These are phyloP conservation scores for Leccinum ochraceum DNA, from an alignment of 768 basidiomycete genomes.

Conservation along the genomic window DNA sequence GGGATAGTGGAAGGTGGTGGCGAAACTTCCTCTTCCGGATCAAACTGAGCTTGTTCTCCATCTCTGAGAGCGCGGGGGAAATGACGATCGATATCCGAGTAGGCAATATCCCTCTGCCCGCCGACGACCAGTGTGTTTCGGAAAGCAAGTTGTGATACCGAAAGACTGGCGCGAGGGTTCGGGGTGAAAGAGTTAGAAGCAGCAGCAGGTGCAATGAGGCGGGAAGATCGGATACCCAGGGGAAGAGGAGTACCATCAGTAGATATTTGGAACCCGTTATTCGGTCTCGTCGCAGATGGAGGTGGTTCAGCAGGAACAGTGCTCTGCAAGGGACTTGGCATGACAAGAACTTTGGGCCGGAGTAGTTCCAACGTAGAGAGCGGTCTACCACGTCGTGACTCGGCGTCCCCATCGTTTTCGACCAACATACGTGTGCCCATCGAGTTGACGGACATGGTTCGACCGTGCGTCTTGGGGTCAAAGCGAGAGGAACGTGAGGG, in stretches of 20 bases:
- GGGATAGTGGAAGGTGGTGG: too few relatives aligned
- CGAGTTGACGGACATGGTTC: slow-evolving; percentile 65
- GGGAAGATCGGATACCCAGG: slow-evolving; percentile 63
- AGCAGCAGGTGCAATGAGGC: slow-evolving; percentile 41
- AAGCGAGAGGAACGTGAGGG: slow-evolving; percentile 65
- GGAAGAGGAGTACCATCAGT: slow-evolving; percentile 72
- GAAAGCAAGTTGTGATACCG: slow-evolving; percentile 83
- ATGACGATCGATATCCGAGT: slow-evolving; percentile 55
- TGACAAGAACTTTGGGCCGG: slow-evolving; percentile 89
- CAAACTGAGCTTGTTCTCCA: slow-evolving; percentile 71
- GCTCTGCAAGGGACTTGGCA: slow-evolving; percentile 85
- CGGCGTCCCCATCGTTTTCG: slow-evolving; percentile 49
- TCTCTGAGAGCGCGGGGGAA: slow-evolving; percentile 77
- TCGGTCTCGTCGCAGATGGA: slow-evolving; percentile 35
- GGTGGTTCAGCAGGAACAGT: slow-evolving; percentile 36
- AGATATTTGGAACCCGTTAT: slow-evolving; percentile 63
- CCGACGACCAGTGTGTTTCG: slow-evolving; percentile 75
- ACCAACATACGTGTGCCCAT: slow-evolving; percentile 63
- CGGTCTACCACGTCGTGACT: slow-evolving; percentile 48
- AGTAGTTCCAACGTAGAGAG: slow-evolving; percentile 79
- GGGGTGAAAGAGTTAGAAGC: slow-evolving; percentile 73
- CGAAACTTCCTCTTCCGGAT: slow-evolving; percentile 41
- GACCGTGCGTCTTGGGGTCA: slow-evolving; percentile 75
- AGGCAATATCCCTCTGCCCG: slow-evolving; percentile 63
- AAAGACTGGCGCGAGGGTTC: slow-evolving; percentile 72